A percentile compares a stretch with the other conserved stretches of the same genome.
phyloP scores from a whole-genome alignment of 2,329 filamentous ascomycete species.

The Pseudogymnoascus pannorum region DNA sequence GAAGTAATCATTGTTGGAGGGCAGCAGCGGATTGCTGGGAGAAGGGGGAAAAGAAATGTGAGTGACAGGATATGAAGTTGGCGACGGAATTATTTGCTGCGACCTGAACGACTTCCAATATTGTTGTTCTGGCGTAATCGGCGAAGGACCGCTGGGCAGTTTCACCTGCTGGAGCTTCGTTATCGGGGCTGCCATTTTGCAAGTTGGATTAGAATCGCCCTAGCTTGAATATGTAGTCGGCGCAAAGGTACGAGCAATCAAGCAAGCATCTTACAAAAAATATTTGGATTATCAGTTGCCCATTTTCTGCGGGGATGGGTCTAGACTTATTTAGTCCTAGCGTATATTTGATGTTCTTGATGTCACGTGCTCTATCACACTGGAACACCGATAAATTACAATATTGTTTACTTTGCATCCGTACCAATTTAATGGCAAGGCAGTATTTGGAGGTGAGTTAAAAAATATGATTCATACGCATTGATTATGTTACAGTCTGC shows the following conservation, averaged over 20 bases:
- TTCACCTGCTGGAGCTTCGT: conserved; percentile 53
- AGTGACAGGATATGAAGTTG: conserved; percentile 81
- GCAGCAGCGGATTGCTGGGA: conserved; percentile 33
- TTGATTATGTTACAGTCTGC: conserved; percentile 7
- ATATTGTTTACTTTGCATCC: not conserved
- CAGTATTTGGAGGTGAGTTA: not conserved
- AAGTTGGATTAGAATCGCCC: not conserved
- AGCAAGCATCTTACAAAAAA: conserved; percentile 8
- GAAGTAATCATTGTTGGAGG: conserved; percentile 62
- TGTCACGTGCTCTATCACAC: not conserved
- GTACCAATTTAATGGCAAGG: not conserved
- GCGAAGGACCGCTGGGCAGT: conserved; percentile 73
- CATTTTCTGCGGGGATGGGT: not conserved
- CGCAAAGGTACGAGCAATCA: conserved; percentile 5
- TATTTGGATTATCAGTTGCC: conserved; percentile 8
- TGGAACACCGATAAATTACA: too few relatives aligned
- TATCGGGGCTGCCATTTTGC: conserved; percentile 26
- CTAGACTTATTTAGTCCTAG: not conserved
- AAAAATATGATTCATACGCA: not conserved
- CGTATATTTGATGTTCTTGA: not conserved
- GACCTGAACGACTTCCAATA: conserved; percentile 97
- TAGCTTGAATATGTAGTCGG: conserved; percentile 5
- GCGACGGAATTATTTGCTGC: conserved; percentile 81
- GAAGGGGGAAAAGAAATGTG: conserved; percentile 69
- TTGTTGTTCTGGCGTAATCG: conserved; percentile 81